Percentiles rank a stretch among this genome's conserved stretches.
These are phyloP conservation scores for Termitomyces sp. DNA, from an alignment of 768 basidiomycete genomes.

Conservation along the genomic window DNA sequence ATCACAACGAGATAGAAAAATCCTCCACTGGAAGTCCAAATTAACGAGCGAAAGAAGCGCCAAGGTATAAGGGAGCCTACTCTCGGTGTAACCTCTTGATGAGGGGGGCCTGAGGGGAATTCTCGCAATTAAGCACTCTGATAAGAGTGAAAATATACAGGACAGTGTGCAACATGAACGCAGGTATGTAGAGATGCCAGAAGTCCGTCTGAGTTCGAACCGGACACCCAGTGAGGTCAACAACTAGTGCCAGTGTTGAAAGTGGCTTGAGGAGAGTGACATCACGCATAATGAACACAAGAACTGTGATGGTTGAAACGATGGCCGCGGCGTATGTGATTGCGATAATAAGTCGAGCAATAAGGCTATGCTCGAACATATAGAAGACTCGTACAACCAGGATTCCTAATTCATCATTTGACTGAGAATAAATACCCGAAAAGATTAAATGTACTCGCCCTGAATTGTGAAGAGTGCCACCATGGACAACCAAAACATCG, in stretches of 20 bases:
- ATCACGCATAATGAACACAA: constrained; percentile 4
- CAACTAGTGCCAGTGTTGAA: constrained; percentile 3
- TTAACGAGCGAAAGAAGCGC: background rate
- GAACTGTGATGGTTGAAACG: constrained; percentile 6
- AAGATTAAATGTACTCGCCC: constrained; percentile 2
- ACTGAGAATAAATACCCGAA: no score
- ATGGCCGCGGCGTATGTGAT: constrained; percentile 9
- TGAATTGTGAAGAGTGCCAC: constrained; percentile 17
- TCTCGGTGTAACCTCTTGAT: constrained; percentile 16
- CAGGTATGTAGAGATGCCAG: constrained; percentile 17
- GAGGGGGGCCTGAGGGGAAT: constrained; percentile 13
- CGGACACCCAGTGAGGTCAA: constrained; percentile 13
- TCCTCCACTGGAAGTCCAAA: constrained; percentile 3
- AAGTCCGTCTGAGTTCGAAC: constrained; percentile 12
- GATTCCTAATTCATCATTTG: constrained; percentile 7
- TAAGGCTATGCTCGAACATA: constrained; percentile 15
- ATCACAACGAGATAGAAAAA: constrained; percentile 15
- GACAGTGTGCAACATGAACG: constrained; percentile 15
- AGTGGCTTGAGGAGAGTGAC: constrained; percentile 9
- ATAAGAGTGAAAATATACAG: constrained; percentile 17
- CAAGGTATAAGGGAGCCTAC: background rate
- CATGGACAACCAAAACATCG: constrained; percentile 14
- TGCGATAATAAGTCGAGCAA: constrained; percentile 12
- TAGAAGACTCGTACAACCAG: constrained; percentile 19
- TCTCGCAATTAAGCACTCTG: constrained; percentile 12